phyloP scores from a whole-genome alignment of 805 yeast species.

The Peterozyma xylosa region DNA sequence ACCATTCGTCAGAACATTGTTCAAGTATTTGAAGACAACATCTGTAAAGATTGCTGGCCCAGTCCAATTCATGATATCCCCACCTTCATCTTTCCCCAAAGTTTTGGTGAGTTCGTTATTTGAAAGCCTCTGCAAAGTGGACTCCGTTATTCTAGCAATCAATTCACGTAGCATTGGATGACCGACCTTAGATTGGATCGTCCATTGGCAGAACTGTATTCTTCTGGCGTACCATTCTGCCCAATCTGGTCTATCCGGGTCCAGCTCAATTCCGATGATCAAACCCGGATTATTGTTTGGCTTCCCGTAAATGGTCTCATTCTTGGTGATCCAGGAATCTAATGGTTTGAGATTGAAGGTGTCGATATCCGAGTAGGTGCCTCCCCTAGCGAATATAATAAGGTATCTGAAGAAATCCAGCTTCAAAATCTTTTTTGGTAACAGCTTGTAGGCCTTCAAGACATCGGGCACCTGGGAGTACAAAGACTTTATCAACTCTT shows the following conservation, averaged over 20 bases:
- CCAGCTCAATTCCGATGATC: conserved; percentile 91
- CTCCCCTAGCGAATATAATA: conserved; percentile 84
- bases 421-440: conserved; percentile 78
- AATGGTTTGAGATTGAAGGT: conserved; percentile 71
- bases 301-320: conserved; percentile 15
- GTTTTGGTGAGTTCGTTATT: conserved; percentile 39
- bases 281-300: conserved; percentile 47
- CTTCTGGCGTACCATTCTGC: conserved; percentile 86
- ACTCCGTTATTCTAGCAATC: conserved; percentile 69
- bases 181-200: conserved; percentile 81
- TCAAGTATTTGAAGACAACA: conserved; percentile 68
- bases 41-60: conserved; percentile 98
- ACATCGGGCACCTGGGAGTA: conserved; percentile 74
- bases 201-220: conserved; percentile 96
- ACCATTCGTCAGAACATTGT: conserved; percentile 41
- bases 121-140: conserved; percentile 50
- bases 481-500: conserved; percentile 44
- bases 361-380: conserved; percentile 88
- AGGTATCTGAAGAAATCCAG: conserved; percentile 94
- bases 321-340: conserved; percentile 62
- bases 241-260: conserved; percentile 96
- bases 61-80: conserved; percentile 87
- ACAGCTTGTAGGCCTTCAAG: conserved; percentile 57
- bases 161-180: conserved; percentile 84
- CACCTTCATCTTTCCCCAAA: conserved; percentile 58